Percentiles rank a stretch among this genome's conserved stretches.
Conservation (phyloP, 352 stramenopile genomes). For the Phytopythium oedochilum region DNA sequence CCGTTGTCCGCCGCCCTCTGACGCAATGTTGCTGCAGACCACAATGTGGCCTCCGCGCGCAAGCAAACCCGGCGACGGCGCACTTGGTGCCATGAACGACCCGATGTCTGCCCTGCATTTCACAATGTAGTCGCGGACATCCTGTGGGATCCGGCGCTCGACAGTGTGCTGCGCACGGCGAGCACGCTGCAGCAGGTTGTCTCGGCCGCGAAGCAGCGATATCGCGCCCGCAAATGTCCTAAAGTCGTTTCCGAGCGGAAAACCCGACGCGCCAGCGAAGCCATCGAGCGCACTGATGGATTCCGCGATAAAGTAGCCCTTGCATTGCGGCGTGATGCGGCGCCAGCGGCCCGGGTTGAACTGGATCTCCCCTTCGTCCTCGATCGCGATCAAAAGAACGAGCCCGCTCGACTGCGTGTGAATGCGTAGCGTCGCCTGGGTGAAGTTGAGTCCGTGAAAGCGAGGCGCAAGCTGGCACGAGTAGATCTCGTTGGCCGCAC, state of each 20-base stretch:
- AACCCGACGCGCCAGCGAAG: conserved; percentile 24
- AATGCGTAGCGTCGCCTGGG: conserved; percentile 59
- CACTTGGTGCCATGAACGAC: conserved; percentile 26
- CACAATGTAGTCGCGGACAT: conserved; percentile 57
- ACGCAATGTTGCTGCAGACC: conserved; percentile 74
- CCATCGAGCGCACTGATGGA: conserved; percentile 48
- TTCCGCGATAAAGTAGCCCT: conserved; percentile 76
- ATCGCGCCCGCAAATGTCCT: conserved; percentile 25
- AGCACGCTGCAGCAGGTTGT: conserved; percentile 46
- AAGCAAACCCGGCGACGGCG: conserved; percentile 39
- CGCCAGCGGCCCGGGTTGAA: conserved; percentile 74
- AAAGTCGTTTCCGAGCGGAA: conserved; percentile 12
- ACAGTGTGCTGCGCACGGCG: conserved; percentile 67
- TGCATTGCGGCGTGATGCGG: conserved; percentile 42
- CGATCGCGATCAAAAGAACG: conserved; percentile 72
- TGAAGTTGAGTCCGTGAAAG: conserved; percentile 75
- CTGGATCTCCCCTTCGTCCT: conserved; percentile 53
- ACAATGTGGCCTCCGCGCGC: conserved; percentile 64
- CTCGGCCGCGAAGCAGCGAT: conserved; percentile 23
- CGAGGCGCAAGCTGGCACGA: conserved; percentile 45
- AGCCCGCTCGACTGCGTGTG: conserved; percentile 66
- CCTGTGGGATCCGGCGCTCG: conserved; percentile 52
- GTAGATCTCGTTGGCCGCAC: conserved; percentile 82
- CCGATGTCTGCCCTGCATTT: conserved; percentile 26
- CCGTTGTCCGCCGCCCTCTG: conserved; percentile 47